Base-by-base conservation (phyloP, 75 land plant genomes). In the Picea glauca region DNA sequence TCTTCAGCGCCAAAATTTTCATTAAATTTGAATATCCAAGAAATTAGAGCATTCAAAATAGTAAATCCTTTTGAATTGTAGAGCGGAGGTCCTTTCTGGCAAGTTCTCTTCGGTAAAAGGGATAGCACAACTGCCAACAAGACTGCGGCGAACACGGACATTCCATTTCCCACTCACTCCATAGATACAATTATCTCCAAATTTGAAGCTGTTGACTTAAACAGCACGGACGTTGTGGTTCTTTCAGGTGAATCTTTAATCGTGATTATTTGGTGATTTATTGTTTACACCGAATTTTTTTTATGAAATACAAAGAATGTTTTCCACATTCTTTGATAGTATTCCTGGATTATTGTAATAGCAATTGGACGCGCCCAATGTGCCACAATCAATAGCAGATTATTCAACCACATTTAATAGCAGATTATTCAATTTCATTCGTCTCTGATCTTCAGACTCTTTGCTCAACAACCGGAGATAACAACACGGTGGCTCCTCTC, bases 301-400 rank as follows among this genome's bases (percentile, higher is more conserved):
- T 9, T 9, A 58, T 9, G 60, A 58, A 58, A 14, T 58, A 9
- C 9, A 58, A 58, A 58, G 14, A 9, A 9, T 58, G 60, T 58
- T 58, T 58, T 58, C 60, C 9, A 8, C 60, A 9, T 9, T 58
- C 60, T 58, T 58, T 9, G 60, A 8, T 9, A 26, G 26, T 26
- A 26, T 26, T 58, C 9, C 14, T 58, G 60, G 60, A 58, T 65
- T 15, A 74, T 89, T 91, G 93, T 30, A 87, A 75, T 20, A 91
- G 89, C 79, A 91, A 83, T 91, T 67, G 93, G 93, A 15, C 65
- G 84, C 13, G 85, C 91, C 63, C 80, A 78, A 18, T 91, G 93
- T 79, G 61, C 83, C 0, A 35, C 63, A 13, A 89, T 91, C 82
- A 86, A 87, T 85, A 80, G 65, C 62, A 79, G 93, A 2, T 56